Evolutionary conservation across 768 basidiomycete genomes (phyloP).

Genomic region (Lactarius hatsudake): DNA sequence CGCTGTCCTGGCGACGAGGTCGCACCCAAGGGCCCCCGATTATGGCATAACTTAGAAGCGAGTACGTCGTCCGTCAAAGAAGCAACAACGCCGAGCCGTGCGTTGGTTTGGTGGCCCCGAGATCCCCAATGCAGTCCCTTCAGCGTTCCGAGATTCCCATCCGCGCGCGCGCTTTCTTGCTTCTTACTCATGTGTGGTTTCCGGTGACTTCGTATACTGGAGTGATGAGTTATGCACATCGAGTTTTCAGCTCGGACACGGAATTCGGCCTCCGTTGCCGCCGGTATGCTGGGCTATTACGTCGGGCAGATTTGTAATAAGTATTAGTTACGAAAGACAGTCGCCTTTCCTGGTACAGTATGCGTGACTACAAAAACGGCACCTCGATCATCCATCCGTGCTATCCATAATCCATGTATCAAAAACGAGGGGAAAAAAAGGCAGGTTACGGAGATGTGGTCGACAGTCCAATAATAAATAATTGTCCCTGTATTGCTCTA

Average conservation of each 20-base stretch:
- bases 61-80: constrained; percentile 5
- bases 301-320: constrained; percentile 9
- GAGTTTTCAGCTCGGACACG: background rate
- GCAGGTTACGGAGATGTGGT: constrained; percentile 11
- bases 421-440: constrained; percentile 1
- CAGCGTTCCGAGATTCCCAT: constrained; percentile 20
- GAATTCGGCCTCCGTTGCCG: constrained; percentile 13
- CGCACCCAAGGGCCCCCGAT: background rate
- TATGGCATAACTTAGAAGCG: constrained; percentile 14
- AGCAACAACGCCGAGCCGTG: background rate
- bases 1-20: constrained; percentile 23
- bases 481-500: constrained; percentile 22
- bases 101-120: background rate
- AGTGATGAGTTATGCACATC: background rate
- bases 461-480: constrained; percentile 16
- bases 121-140: background rate
- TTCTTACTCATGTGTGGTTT: background rate
- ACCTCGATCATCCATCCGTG: constrained; percentile 20
- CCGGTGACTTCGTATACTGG: background rate
- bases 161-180: background rate
- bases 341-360: constrained; percentile 18
- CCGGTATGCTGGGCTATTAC: constrained; percentile 12
- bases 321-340: constrained; percentile 18
- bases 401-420: constrained; percentile 16
- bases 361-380: constrained; percentile 10